Percentiles rank a stretch among this genome's conserved stretches.
phyloP scores from a whole-genome alignment of 164 flowering plant genomes.

The Vitis riparia region DNA sequence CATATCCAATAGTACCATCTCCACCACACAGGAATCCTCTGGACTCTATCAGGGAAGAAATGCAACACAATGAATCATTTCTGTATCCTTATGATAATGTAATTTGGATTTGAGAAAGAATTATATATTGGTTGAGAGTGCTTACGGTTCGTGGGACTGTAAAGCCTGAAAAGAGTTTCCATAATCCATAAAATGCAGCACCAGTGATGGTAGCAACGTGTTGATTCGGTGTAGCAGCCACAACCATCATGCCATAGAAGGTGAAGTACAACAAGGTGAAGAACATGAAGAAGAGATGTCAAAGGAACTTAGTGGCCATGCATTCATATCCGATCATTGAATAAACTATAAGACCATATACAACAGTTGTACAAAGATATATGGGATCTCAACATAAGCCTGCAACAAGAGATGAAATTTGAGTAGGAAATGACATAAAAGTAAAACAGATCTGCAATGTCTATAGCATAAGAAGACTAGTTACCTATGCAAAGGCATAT shows the following conservation, averaged over 20 bases:
- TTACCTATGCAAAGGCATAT: slow-evolving; percentile 47
- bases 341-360: slow-evolving; percentile 36
- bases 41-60: background rate
- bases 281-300: slow-evolving; percentile 35
- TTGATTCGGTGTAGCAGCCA: slow-evolving; percentile 37
- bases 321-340: slow-evolving; percentile 46
- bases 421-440: too few relatives aligned
- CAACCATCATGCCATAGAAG: slow-evolving; percentile 47
- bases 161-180: slow-evolving; percentile 32
- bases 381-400: slow-evolving; percentile 44
- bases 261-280: slow-evolving; percentile 43
- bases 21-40: slow-evolving; percentile 47
- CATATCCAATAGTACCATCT: slow-evolving; percentile 43
- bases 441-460: background rate
- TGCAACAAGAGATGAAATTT: slow-evolving; percentile 11
- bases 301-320: slow-evolving; percentile 35
- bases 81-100: background rate
- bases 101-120: too few relatives aligned
- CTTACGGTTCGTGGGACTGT: slow-evolving; percentile 26
- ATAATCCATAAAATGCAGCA: slow-evolving; percentile 30
- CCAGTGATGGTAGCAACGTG: slow-evolving; percentile 23
- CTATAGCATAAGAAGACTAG: background rate
- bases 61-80: background rate
- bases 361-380: slow-evolving; percentile 25
- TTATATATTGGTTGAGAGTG: background rate